These are phyloP conservation scores for Sisymbrium irio DNA, from an alignment of 345 rosid species.

Conservation along the genomic window DNA sequence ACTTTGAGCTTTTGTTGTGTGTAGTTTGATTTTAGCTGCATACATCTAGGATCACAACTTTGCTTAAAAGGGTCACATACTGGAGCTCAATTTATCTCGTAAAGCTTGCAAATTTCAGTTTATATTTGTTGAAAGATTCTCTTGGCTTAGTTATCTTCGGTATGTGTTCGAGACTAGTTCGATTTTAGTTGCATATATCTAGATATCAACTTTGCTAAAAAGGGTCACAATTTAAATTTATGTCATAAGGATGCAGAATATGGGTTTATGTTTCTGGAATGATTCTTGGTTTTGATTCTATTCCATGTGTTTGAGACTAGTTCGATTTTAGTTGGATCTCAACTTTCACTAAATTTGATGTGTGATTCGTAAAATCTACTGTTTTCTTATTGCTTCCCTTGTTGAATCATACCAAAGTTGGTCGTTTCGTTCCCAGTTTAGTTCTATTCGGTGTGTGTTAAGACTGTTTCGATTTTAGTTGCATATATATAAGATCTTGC, in stretches of 20 bases:
- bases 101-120: neutral
- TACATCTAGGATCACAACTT: too few species aligned
- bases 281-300: neutral
- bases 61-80: too few species aligned
- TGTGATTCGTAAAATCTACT: neutral
- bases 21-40: too few species aligned
- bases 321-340: too few species aligned
- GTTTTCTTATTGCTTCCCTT: neutral
- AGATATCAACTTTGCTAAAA: neutral
- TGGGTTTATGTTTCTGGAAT: neutral
- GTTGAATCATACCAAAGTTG: neutral
- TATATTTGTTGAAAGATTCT: neutral
- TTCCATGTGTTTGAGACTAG: neutral
- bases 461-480: neutral
- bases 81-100: too few species aligned
- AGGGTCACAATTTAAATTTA: neutral
- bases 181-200: neutral
- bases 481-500: neutral
- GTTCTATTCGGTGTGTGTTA: neutral
- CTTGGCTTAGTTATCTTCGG: neutral
- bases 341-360: too few species aligned
- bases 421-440: neutral
- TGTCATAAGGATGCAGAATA: neutral
- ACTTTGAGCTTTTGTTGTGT: too few species aligned
- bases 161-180: neutral